Percentiles rank a stretch among this genome's conserved stretches.
These are phyloP conservation scores for Xylariales sp. DNA, from an alignment of 2,329 filamentous ascomycete species.

Conservation along the genomic window DNA sequence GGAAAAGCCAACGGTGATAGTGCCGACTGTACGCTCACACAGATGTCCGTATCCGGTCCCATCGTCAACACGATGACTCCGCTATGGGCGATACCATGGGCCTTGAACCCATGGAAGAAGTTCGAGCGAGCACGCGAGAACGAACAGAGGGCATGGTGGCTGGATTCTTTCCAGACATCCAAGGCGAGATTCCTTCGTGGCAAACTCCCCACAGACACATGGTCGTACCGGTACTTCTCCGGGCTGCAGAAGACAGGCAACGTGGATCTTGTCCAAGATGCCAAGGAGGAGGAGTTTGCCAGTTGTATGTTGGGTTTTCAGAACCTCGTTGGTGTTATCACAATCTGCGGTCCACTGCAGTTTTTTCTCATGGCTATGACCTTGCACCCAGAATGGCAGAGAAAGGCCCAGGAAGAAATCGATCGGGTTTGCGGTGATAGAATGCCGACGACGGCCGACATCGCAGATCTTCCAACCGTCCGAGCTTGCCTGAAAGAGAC, in stretches of 20 bases:
- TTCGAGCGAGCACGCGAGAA: conserved; percentile 40
- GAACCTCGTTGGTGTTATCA: conserved; percentile 46
- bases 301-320: conserved; percentile 49
- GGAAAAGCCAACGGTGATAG: conserved; percentile 41
- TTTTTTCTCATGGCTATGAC: conserved; percentile 50
- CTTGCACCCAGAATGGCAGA: conserved; percentile 48
- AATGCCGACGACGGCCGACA: conserved; percentile 47
- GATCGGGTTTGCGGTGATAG: conserved; percentile 50
- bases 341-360: conserved; percentile 43
- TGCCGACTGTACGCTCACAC: conserved; percentile 42
- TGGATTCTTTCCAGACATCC: conserved; percentile 34
- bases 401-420: conserved; percentile 51
- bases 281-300: conserved; percentile 40
- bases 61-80: conserved; percentile 47
- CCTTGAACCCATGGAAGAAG: conserved; percentile 44
- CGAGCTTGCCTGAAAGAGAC: conserved; percentile 55
- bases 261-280: conserved; percentile 32
- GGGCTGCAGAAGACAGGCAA: conserved; percentile 38
- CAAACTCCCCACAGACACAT: conserved; percentile 39
- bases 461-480: conserved; percentile 45
- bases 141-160: conserved; percentile 42
- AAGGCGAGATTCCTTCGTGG: conserved; percentile 36
- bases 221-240: conserved; percentile 44
- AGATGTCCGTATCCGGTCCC: conserved; percentile 48
- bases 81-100: conserved; percentile 39